These are phyloP conservation scores for Cucurbita maxima DNA, from an alignment of 306 rosid genomes.

Conservation along the genomic window DNA sequence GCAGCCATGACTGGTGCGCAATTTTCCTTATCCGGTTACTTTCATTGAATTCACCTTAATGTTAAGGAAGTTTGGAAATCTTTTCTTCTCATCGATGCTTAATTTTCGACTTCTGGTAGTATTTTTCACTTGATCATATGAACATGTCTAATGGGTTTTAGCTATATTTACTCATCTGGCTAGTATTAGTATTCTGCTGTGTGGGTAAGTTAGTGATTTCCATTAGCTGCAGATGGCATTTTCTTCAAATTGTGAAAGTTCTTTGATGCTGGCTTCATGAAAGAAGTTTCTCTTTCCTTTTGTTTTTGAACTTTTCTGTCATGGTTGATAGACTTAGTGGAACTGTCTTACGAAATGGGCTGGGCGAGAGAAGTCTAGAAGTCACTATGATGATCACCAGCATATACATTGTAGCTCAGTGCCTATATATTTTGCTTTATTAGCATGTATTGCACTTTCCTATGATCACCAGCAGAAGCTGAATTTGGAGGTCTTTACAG, in stretches of 20 bases:
- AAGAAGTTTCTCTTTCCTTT: not conserved
- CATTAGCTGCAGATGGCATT: not conserved
- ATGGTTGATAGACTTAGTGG: not conserved
- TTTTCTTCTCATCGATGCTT: not conserved
- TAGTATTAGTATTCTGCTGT: not conserved
- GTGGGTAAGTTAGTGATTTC: not conserved
- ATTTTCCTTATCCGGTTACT: not conserved
- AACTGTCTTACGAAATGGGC: not conserved
- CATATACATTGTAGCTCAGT: not conserved
- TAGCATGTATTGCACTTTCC: too few species aligned
- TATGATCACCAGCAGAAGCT: too few species aligned
- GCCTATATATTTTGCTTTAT: too few species aligned
- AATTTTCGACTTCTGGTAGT: not conserved
- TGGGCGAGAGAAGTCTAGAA: not conserved
- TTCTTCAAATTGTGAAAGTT: not conserved
- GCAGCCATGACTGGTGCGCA: constrained; percentile 53
- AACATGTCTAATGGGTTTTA: not conserved
- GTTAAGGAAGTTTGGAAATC: not conserved
- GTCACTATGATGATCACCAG: not conserved
- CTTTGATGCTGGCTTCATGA: constrained; percentile 1
- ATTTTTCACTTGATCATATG: not conserved
- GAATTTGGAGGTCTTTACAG: too few species aligned
- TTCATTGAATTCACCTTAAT: not conserved
- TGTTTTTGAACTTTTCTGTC: not conserved
- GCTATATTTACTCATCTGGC: not conserved